Percentiles rank a stretch among this genome's conserved stretches.
Evolutionary conservation across 2,329 filamentous ascomycete species (phyloP).

Genomic region (Nothophaeocryptopus gaeumannii): DNA sequence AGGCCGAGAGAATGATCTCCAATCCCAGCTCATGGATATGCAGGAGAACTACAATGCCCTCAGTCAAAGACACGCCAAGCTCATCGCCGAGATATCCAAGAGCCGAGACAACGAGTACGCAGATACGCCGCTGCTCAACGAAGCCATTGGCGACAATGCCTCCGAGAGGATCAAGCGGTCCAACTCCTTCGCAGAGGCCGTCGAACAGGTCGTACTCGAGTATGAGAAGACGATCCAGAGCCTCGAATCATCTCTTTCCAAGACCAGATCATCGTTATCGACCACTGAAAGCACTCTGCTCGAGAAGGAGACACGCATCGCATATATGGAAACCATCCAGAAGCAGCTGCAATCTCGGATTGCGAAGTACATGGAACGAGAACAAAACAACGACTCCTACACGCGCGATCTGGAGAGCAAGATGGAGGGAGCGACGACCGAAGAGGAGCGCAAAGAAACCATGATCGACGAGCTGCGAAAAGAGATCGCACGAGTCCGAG

Average conservation of each 20-base stretch:
- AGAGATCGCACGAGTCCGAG: slow-evolving; percentile 80
- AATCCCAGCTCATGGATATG: slow-evolving; percentile 86
- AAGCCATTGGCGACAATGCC: slow-evolving; percentile 70
- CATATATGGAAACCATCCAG: slow-evolving; percentile 89
- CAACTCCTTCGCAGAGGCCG: slow-evolving; percentile 91
- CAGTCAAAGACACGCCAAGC: slow-evolving; percentile 87
- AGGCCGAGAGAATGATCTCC: slow-evolving; percentile 73
- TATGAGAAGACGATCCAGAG: slow-evolving; percentile 98
- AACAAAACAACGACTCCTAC: slow-evolving; percentile 87
- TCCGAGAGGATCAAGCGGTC: slow-evolving; percentile 89
- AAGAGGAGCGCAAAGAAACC: slow-evolving; percentile 86
- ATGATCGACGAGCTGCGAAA: slow-evolving; percentile 86
- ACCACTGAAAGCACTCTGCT: slow-evolving; percentile 80
- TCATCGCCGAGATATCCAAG: slow-evolving; percentile 90
- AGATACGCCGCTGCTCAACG: slow-evolving; percentile 59
- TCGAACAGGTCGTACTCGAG: slow-evolving; percentile 92
- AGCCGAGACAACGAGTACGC: slow-evolving; percentile 64
- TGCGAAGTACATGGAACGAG: slow-evolving; percentile 90
- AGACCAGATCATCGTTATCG: slow-evolving; percentile 78
- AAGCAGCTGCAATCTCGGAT: slow-evolving; percentile 82
- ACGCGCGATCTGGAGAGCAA: slow-evolving; percentile 87
- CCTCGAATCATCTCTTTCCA: slow-evolving; percentile 86
- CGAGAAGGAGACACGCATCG: slow-evolving; percentile 90
- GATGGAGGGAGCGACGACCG: slow-evolving; percentile 83
- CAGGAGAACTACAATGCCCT: slow-evolving; percentile 94